Evolutionary conservation across 1,139 yeast genomes (phyloP), one percentile per base, ranked within the genome.

Genomic region (Hemisphaericaspora lyxosophila): DNA sequence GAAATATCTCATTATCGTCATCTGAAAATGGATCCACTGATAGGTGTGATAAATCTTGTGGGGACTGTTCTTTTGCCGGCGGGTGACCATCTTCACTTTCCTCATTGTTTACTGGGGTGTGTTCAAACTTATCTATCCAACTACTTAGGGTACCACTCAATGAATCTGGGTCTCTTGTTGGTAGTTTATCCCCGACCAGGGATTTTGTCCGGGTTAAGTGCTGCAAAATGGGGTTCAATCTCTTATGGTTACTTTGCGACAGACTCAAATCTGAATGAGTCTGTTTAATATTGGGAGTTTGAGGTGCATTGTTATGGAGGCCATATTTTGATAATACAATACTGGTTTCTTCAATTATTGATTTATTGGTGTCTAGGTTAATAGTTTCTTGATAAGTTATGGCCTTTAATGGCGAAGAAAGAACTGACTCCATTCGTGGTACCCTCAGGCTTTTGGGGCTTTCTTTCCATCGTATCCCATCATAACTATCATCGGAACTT

Each of bases 401-500:
- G 27, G 54, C 54, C 33, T 54, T 64, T 41, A 71, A 51, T 0
- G 77, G 77, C 2, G 75, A 70, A 2, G 73, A 67, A 1, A 52
- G 47, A 8, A 34, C 24, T 14, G 19, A 12, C 2, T 19, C 34
- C 13, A 28, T 20, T 22, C 13, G 24, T 14, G 17, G 28, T 13
- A 26, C 16, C 11, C 16, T 23, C 1, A 13, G 17, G 17, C 13
- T 23, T 17, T 36, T 34, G 9, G 73, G 70, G 40, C 69, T 66
- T 4, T 59, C 58, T 35, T 53, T 59, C 77, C 77, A 71, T 33
- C 69, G 54, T 17, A 71, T 59, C 1, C 73, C 76, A 38, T 70
- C 77, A 44, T 67, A 69, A 42, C 74, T 68, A 43, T 71, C 76
- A 43, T 70, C 76, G 0, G 75, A 69, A 44, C 70, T 66, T 40